These are phyloP conservation scores for Setomelanomma holmii DNA, from an alignment of 2,329 filamentous ascomycete genomes.

Conservation along the genomic window DNA sequence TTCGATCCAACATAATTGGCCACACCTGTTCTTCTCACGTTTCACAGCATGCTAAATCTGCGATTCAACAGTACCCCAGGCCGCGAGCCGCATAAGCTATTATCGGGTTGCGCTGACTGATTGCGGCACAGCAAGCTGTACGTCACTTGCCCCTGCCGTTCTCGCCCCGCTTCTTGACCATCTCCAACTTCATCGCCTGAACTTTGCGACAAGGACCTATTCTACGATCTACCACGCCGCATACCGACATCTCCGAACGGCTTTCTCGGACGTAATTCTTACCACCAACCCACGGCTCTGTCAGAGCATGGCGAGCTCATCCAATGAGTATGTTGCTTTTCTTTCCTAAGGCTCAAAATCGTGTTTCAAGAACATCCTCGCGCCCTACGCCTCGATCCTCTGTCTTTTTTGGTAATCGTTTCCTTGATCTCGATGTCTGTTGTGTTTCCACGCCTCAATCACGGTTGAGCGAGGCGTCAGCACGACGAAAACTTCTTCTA, in stretches of 20 bases:
- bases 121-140: slow-evolving; percentile 6
- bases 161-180: slow-evolving; percentile 3
- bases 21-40: background rate
- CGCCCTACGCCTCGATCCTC: slow-evolving; percentile 1
- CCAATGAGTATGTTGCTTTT: slow-evolving; percentile 4
- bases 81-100: background rate
- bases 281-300: slow-evolving; percentile 1
- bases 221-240: background rate
- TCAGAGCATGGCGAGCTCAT: slow-evolving; percentile 2
- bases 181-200: slow-evolving; percentile 1
- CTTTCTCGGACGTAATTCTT: background rate
- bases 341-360: background rate
- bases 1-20: background rate
- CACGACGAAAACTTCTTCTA: slow-evolving; percentile 5
- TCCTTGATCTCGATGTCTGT: background rate
- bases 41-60: background rate
- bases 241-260: background rate
- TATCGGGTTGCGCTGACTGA: slow-evolving; percentile 3
- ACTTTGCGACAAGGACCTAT: background rate
- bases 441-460: slow-evolving; percentile 1
- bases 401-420: background rate
- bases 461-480: slow-evolving; percentile 1
- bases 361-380: slow-evolving; percentile 2
- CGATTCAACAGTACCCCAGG: background rate
- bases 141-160: slow-evolving; percentile 1